phyloP scores from a whole-genome alignment of 371 early-diverging fungal genomes.

The Mortierella sp. region DNA sequence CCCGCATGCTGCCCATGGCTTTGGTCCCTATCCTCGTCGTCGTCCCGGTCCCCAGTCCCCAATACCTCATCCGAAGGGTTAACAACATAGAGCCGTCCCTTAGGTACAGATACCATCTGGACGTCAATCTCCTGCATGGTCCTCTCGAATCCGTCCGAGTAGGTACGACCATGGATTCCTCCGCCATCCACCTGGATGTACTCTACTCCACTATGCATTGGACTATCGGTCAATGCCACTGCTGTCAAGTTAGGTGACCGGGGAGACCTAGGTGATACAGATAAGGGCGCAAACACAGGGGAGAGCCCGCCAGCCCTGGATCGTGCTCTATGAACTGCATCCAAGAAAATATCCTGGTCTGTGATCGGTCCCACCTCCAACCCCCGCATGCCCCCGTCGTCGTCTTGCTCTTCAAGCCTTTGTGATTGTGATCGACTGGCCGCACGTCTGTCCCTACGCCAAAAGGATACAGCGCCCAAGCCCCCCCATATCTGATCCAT shows the following conservation, averaged over 20 bases:
- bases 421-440: slow-evolving; percentile 29
- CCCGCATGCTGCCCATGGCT: background rate
- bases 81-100: slow-evolving; percentile 46
- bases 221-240: slow-evolving; percentile 7
- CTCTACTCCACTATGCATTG: background rate
- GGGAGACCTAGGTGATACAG: slow-evolving; percentile 24
- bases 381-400: slow-evolving; percentile 17
- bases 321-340: slow-evolving; percentile 46
- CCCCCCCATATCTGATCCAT: slow-evolving; percentile 25
- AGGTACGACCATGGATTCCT: slow-evolving; percentile 23
- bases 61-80: slow-evolving; percentile 43
- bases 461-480: slow-evolving; percentile 17
- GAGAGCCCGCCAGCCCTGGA: slow-evolving; percentile 33
- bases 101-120: slow-evolving; percentile 48
- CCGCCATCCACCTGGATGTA: background rate
- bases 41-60: no score
- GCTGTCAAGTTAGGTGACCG: slow-evolving; percentile 8
- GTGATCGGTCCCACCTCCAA: slow-evolving; percentile 12
- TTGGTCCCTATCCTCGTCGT: background rate
- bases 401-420: slow-evolving; percentile 28
- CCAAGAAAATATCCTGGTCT: slow-evolving; percentile 50
- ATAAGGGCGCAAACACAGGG: slow-evolving; percentile 35
- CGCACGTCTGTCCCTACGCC: slow-evolving; percentile 15
- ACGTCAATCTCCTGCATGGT: slow-evolving; percentile 49
- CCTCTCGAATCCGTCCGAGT: slow-evolving; percentile 50